Conservation (phyloP, 1,284 basidiomycete species). For the Pseudozyma pruni region DNA sequence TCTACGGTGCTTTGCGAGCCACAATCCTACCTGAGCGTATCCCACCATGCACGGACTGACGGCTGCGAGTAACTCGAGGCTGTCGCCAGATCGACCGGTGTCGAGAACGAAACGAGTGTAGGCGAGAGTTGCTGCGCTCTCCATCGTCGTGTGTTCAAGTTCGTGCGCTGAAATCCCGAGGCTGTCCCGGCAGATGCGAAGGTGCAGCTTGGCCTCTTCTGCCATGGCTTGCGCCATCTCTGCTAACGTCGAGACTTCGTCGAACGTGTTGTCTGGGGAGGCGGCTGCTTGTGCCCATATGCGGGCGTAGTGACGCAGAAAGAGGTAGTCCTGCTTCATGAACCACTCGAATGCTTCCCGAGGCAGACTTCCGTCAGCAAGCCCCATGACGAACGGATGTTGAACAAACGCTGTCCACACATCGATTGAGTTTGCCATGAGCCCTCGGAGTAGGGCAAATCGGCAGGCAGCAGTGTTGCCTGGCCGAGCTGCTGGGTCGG, state of each 20-base stretch:
- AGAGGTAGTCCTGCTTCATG: constrained; percentile 75
- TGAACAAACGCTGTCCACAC: constrained; percentile 69
- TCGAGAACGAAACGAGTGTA: constrained; percentile 65
- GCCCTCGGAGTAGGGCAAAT: constrained; percentile 47
- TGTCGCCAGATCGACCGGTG: constrained; percentile 72
- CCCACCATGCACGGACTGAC: constrained; percentile 87
- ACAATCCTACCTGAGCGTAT: constrained; percentile 90
- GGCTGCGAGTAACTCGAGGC: constrained; percentile 80
- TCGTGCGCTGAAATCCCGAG: constrained; percentile 44
- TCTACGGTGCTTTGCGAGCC: constrained; percentile 68
- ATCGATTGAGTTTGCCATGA: constrained; percentile 51
- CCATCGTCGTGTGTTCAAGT: constrained; percentile 46
- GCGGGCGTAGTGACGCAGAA: constrained; percentile 71
- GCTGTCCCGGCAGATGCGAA: constrained; percentile 44
- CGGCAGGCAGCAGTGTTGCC: constrained; percentile 44
- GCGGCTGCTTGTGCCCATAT: constrained; percentile 76
- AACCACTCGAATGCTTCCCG: constrained; percentile 81
- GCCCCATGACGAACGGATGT: constrained; percentile 82
- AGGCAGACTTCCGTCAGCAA: constrained; percentile 79
- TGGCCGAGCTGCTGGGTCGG: constrained; percentile 6
- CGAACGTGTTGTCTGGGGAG: constrained; percentile 69
- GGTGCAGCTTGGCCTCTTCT: constrained; percentile 55
- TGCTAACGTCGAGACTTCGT: constrained; percentile 76
- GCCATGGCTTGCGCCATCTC: constrained; percentile 69
- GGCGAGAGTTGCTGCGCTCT: constrained; percentile 59